Base-by-base conservation (phyloP, 202 grass and related monocot species). In the Zizania palustris region DNA sequence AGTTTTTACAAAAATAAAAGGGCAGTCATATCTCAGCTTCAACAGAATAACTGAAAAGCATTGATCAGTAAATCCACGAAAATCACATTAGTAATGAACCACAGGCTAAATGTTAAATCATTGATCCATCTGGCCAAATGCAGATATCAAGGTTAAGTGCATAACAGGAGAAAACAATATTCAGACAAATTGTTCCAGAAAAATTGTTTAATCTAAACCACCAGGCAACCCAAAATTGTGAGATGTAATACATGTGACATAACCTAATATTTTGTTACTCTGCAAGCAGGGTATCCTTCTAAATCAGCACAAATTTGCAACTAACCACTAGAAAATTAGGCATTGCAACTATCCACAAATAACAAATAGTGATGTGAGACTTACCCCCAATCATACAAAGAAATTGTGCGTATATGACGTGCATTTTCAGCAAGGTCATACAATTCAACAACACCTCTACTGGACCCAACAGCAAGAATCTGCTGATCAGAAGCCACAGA, bases 331-430 rank as follows among this genome's bases (percentile, higher is more conserved):
- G n/a, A 83, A 83, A 46, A 67, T 39, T 73, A 61, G 37, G 33
- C 49, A 6, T n/a, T 40, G n/a, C 20, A 88, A 50, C 40, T 53
- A 60, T 65, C 63, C 66, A 65, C 18, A 68, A 73, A 5, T 21
- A 45, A 73, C 11, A 77, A 36, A 48, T 35, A 50, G 6, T 21
- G 13, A 62, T 67, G 11, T 22, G n/a, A 82, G 60, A 59, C 88
- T 87, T 87, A 99, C 89, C 96, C 92, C 96, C 96, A 99, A 68
- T 99, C 89, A 76, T 90, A 93, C 63, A 99, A 88, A 40, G 96
- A 99, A 84, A 99, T 87, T 9, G 91, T 93, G 15, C 96, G 83
- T 69, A 99, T 89, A 86, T 89, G 85, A 42, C 76, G 72, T 11
- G 81, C 76, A 62, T 77, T 88, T 69, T 95, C 96, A 74, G 89